Base-by-base conservation (phyloP, 768 basidiomycete genomes). In the Polyporus arcularius region DNA sequence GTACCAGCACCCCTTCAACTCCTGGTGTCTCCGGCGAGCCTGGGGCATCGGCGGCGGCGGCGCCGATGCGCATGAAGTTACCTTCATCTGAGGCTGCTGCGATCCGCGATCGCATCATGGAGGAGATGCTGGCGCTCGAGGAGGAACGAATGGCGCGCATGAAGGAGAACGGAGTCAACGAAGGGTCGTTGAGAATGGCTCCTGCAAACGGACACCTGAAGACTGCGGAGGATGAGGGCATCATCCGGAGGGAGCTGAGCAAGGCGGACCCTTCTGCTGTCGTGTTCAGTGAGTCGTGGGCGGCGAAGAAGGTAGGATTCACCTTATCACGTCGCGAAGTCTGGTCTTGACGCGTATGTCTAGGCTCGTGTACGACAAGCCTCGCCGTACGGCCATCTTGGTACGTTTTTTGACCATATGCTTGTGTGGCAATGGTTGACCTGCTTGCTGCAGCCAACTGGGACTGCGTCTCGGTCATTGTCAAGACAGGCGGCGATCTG, bases 61-160 rank as follows among this genome's bases (percentile, higher is more conserved):
- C 55, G 14, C 61, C 66, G 9, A 63, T 70, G 59, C 85, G 92
- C 40, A 86, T 89, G 80, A 89, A 84, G 53, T 78, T 99, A 26
- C 89, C 92, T 63, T 80, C 85, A 16, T 79, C 86, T 3, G 94
- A 98, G 72, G 96, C 96, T 4, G 81, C 90, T 0, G 90, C 90
- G 1, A 99, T 99, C 66, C 85, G 94, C 15, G 90, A 94, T 66
- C 83, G 95, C 21, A 99, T 99, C 62, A 99, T 99, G 97, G 86
- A 90, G 67, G 97, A 99, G 80, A 99, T 99, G 97, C 80, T 98
- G 63, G 82, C 94, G 26, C 78, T 99, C 30, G 97, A 99, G 74
- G 96, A 98, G 71, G 94, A 98, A 72, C 85, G 97, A 28, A 96
- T 99, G 88, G 86, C 90, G 61, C 84, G 95, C 18, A 98, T 96